A percentile compares a stretch with the other conserved stretches of the same genome.
Conservation (phyloP, 768 basidiomycete genomes). For the Cystofilobasidium capitatum region DNA sequence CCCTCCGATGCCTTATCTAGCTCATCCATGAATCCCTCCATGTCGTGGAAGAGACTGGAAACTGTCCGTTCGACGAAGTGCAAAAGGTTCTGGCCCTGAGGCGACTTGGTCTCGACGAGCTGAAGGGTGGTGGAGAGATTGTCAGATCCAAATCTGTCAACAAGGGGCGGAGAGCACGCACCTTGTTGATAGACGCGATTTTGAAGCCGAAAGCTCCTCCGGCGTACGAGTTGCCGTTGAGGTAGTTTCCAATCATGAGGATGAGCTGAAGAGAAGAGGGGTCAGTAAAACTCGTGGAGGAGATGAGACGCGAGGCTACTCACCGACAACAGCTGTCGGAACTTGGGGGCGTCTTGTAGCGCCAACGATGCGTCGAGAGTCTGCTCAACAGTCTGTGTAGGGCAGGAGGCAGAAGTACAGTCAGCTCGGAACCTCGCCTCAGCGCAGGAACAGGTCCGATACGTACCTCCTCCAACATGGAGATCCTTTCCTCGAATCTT, state of each 20-base stretch:
- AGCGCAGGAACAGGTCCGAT: neutral
- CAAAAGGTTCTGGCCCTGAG: constrained; percentile 83
- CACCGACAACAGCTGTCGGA: constrained; percentile 83
- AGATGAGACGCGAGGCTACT: constrained; percentile 30
- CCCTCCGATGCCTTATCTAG: constrained; percentile 81
- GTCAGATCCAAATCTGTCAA: neutral
- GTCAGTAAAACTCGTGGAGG: neutral
- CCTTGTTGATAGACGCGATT: constrained; percentile 95
- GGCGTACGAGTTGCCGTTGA: constrained; percentile 92
- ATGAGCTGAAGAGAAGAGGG: constrained; percentile 52
- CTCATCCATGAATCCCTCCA: constrained; percentile 82
- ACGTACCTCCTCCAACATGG: constrained; percentile 68
- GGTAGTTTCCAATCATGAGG: constrained; percentile 90
- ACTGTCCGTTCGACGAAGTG: constrained; percentile 90
- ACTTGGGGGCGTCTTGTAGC: constrained; percentile 68
- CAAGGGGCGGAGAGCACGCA: constrained; percentile 34
- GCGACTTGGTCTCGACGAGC: constrained; percentile 96
- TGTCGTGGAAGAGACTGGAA: constrained; percentile 71
- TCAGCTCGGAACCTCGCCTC: no score
- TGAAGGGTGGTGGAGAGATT: constrained; percentile 35
- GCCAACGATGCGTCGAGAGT: constrained; percentile 70
- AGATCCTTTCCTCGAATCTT: constrained; percentile 75
- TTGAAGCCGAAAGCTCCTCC: constrained; percentile 96
- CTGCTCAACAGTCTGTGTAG: constrained; percentile 48
- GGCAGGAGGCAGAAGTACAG: neutral